These are phyloP conservation scores for Thermochaetoides thermophila DNA, from an alignment of 495 filamentous ascomycete genomes.

Conservation along the genomic window DNA sequence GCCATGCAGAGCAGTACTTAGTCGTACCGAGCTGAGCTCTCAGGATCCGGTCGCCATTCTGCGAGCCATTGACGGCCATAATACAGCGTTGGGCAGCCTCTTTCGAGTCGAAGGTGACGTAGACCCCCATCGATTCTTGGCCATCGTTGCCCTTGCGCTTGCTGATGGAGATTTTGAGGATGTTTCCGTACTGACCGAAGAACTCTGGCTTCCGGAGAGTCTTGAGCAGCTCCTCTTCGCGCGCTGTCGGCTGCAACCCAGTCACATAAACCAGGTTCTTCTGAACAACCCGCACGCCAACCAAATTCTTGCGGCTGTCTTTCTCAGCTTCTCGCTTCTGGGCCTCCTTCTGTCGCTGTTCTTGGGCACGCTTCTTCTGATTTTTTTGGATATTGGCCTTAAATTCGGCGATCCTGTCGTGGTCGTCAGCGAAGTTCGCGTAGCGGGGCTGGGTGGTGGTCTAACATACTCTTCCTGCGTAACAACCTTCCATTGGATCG, in stretches of 20 bases:
- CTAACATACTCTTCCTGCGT: slow-evolving; percentile 71
- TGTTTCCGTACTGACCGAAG: slow-evolving; percentile 97
- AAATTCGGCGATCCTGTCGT: slow-evolving; percentile 41
- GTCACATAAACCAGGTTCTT: slow-evolving; percentile 99
- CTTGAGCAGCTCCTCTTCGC: slow-evolving; percentile 77
- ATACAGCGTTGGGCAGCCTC: slow-evolving; percentile 83
- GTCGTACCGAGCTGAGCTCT: slow-evolving; percentile 94
- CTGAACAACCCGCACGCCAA: slow-evolving; percentile 88
- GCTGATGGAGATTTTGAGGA: slow-evolving; percentile 96
- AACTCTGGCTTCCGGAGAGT: slow-evolving; percentile 80
- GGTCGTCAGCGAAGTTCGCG: slow-evolving; percentile 17
- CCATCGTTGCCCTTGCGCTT: slow-evolving; percentile 68
- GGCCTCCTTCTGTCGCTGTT: slow-evolving; percentile 82
- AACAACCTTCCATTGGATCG: slow-evolving; percentile 87
- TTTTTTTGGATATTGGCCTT: slow-evolving; percentile 81
- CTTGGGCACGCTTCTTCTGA: slow-evolving; percentile 70
- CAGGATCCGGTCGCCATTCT: slow-evolving; percentile 74
- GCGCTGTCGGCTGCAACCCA: slow-evolving; percentile 76
- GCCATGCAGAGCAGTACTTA: slow-evolving; percentile 96
- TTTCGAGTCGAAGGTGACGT: slow-evolving; percentile 86
- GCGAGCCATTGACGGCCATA: slow-evolving; percentile 75
- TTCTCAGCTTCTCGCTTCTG: slow-evolving; percentile 93
- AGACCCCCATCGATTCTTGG: slow-evolving; percentile 76
- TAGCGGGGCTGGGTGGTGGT: not conserved
- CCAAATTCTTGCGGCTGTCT: slow-evolving; percentile 83